Evolutionary conservation across 2,329 filamentous ascomycete species (phyloP).

Genomic region (Exutisphaerella laricina): DNA sequence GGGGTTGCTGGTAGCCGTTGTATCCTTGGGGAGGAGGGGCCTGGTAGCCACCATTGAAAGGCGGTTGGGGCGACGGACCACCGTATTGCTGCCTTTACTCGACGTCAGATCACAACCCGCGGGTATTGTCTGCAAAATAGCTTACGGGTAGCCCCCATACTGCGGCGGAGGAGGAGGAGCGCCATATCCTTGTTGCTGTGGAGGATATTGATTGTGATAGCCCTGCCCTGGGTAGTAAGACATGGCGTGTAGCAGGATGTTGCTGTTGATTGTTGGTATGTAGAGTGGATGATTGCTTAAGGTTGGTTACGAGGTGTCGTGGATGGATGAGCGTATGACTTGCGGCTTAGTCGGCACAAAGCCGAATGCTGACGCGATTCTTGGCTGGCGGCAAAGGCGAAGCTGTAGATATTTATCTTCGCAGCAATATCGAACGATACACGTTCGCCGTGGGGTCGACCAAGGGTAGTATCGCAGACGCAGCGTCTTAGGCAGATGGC

Average conservation of each 20-base stretch:
- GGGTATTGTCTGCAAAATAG: background rate
- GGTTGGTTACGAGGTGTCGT: too few species aligned
- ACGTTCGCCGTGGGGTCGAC: background rate
- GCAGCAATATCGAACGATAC: background rate
- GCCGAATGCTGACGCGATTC: slow-evolving; percentile 8
- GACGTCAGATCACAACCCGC: background rate
- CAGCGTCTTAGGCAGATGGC: background rate
- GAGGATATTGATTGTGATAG: slow-evolving; percentile 31
- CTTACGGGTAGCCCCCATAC: slow-evolving; percentile 15
- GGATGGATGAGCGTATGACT: background rate
- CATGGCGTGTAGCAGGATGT: slow-evolving; percentile 23
- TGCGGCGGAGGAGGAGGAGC: slow-evolving; percentile 13
- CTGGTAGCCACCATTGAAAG: slow-evolving; percentile 38
- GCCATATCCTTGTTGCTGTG: slow-evolving; percentile 23
- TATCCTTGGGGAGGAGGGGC: slow-evolving; percentile 35
- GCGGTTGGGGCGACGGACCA: slow-evolving; percentile 37
- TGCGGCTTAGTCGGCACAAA: slow-evolving; percentile 5
- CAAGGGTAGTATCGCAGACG: background rate
- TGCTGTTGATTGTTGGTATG: background rate
- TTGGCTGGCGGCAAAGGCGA: slow-evolving; percentile 1
- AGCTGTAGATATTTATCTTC: slow-evolving; percentile 7
- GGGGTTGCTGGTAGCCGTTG: slow-evolving; percentile 32
- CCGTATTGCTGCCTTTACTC: slow-evolving; percentile 25
- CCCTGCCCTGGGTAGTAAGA: slow-evolving; percentile 31
- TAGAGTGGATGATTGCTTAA: background rate